A percentile compares a stretch with the other conserved stretches of the same genome.
phyloP scores from a whole-genome alignment of 2,329 filamentous ascomycete genomes.

The Geoglossum cookeanum region DNA sequence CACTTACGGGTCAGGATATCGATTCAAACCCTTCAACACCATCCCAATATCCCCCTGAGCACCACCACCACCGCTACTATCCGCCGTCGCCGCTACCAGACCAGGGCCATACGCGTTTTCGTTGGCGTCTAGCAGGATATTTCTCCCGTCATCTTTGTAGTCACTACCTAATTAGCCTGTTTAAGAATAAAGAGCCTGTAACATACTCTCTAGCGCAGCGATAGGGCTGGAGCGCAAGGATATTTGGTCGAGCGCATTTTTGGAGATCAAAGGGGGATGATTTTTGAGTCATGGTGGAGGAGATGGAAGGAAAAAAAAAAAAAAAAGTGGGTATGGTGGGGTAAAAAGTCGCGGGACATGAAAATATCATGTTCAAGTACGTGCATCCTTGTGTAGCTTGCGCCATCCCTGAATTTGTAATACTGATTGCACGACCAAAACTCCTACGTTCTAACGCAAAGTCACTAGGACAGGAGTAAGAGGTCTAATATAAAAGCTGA shows the following conservation, averaged over 20 bases:
- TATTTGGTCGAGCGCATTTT: slow-evolving; percentile 32
- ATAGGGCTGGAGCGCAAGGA: slow-evolving; percentile 32
- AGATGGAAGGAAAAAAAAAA: background rate
- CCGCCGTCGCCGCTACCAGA: slow-evolving; percentile 33
- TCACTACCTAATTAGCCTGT: slow-evolving; percentile 38
- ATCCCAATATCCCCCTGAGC: slow-evolving; percentile 17
- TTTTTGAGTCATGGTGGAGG: background rate
- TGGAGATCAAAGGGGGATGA: slow-evolving; percentile 25
- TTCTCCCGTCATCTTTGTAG: slow-evolving; percentile 96
- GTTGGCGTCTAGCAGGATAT: slow-evolving; percentile 91
- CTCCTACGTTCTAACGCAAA: too few relatives aligned
- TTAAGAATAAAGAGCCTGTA: background rate
- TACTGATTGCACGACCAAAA: too few relatives aligned
- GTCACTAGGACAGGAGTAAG: too few relatives aligned
- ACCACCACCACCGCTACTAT: slow-evolving; percentile 13
- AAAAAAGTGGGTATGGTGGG: background rate
- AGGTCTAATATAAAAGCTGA: too few relatives aligned
- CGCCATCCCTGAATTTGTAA: too few relatives aligned
- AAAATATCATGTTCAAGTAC: too few relatives aligned
- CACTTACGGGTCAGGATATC: slow-evolving; percentile 69
- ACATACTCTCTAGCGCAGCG: slow-evolving; percentile 34
- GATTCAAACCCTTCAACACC: slow-evolving; percentile 59
- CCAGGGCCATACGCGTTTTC: slow-evolving; percentile 91
- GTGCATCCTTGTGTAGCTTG: too few relatives aligned
- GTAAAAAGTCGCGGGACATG: too few relatives aligned